These are phyloP conservation scores for Lachnellula hyalina DNA, from an alignment of 2,329 filamentous ascomycete species.

Conservation along the genomic window DNA sequence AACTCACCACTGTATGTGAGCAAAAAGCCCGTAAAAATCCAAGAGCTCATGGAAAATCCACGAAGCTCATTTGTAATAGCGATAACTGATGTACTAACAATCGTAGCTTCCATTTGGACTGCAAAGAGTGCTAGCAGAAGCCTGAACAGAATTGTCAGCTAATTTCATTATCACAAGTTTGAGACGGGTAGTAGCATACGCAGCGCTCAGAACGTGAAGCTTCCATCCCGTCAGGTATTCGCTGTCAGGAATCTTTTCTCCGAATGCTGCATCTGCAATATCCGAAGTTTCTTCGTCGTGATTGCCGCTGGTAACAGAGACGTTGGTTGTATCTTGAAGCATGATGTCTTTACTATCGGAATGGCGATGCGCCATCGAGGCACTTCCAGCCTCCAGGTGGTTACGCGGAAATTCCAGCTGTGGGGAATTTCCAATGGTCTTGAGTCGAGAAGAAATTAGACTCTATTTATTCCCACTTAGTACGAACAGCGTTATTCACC, in stretches of 20 bases:
- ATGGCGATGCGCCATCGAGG: no score
- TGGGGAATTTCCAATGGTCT: no score
- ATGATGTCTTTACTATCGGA: background rate
- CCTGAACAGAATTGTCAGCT: background rate
- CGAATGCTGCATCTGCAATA: background rate
- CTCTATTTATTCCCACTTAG: no score
- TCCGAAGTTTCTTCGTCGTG: background rate
- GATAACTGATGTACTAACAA: background rate
- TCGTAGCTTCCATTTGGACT: background rate
- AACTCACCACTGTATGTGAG: background rate
- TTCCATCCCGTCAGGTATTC: conserved; percentile 1
- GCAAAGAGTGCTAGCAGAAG: background rate
- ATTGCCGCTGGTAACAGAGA: background rate
- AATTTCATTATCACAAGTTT: background rate
- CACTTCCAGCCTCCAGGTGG: no score
- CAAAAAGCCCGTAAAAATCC: background rate
- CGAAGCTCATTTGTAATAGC: background rate
- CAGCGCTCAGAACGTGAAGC: background rate
- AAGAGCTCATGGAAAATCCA: background rate
- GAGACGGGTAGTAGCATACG: background rate
- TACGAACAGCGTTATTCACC: no score
- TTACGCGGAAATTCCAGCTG: no score
- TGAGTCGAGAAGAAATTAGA: no score
- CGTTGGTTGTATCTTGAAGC: background rate
- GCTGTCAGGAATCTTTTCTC: background rate